These are phyloP conservation scores for Talaromyces wortmannii DNA, from an alignment of 495 filamentous ascomycete genomes.

Conservation along the genomic window DNA sequence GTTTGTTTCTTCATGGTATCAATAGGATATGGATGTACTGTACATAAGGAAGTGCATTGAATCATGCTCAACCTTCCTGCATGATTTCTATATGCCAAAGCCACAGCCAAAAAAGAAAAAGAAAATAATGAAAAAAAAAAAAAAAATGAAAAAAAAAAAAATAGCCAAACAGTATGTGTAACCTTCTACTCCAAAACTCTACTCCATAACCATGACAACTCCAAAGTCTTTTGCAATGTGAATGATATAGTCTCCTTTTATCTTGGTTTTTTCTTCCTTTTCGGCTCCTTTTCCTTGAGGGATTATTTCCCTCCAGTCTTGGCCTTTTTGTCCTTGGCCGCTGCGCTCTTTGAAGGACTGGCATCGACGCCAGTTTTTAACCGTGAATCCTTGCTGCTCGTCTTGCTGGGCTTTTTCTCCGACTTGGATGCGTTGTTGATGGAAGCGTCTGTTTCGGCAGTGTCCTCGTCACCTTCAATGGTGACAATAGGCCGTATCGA, in stretches of 20 bases:
- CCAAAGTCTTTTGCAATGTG: background rate
- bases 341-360: conserved; percentile 16
- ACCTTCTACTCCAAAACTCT: background rate
- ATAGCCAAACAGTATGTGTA: too few species aligned
- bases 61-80: background rate
- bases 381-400: conserved; percentile 4
- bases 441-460: background rate
- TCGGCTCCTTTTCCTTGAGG: background rate
- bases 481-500: conserved; percentile 42
- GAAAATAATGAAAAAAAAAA: too few species aligned
- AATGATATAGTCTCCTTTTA: background rate
- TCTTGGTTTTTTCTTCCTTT: background rate
- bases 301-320: conserved; percentile 17
- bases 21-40: background rate
- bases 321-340: conserved; percentile 15
- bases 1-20: background rate
- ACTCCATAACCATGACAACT: background rate
- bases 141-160: too few species aligned
- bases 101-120: too few species aligned
- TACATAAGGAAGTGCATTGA: background rate
- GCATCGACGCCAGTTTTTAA: conserved; percentile 13
- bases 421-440: background rate
- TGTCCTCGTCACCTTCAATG: conserved; percentile 35
- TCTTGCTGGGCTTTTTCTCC: conserved; percentile 5
- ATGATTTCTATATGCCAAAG: background rate